Conservation (phyloP, 176 grass and related monocot species). For the Avena atlantica region DNA sequence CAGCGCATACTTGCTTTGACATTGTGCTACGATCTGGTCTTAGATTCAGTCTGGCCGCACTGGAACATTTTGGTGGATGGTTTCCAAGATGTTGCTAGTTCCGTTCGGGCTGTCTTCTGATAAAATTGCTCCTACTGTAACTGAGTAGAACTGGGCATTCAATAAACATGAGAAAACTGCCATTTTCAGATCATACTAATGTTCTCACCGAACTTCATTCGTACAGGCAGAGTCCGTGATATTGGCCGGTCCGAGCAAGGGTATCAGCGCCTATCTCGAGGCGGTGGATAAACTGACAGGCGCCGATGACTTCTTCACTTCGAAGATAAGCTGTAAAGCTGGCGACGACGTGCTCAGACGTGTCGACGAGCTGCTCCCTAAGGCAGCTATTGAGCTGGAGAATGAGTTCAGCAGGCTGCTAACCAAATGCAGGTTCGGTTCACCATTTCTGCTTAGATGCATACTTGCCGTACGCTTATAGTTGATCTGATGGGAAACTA, state of each 20-base stretch:
- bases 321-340: slow-evolving; percentile 32
- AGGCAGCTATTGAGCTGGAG: slow-evolving; percentile 49
- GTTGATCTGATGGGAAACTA: not conserved
- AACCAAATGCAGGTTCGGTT: slow-evolving; percentile 53
- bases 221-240: slow-evolving; percentile 56
- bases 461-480: not conserved
- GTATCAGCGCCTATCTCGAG: slow-evolving; percentile 52
- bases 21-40: not conserved
- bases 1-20: not conserved
- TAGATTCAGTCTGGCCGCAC: not conserved
- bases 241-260: slow-evolving; percentile 52
- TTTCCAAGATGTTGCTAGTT: not conserved
- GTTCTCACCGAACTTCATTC: not conserved
- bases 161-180: not conserved
- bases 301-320: slow-evolving; percentile 52
- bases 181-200: not conserved
- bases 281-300: slow-evolving; percentile 60
- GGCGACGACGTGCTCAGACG: slow-evolving; percentile 43
- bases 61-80: not conserved
- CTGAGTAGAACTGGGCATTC: not conserved
- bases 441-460: not conserved
- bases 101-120: not conserved
- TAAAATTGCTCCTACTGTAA: not conserved
- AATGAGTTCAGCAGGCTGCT: slow-evolving; percentile 63
- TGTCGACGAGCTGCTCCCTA: slow-evolving; percentile 48